Percentiles rank a stretch among this genome's conserved stretches.
Conservation (phyloP, 2,329 filamentous ascomycete genomes). For the Parascedosporium putredinis region DNA sequence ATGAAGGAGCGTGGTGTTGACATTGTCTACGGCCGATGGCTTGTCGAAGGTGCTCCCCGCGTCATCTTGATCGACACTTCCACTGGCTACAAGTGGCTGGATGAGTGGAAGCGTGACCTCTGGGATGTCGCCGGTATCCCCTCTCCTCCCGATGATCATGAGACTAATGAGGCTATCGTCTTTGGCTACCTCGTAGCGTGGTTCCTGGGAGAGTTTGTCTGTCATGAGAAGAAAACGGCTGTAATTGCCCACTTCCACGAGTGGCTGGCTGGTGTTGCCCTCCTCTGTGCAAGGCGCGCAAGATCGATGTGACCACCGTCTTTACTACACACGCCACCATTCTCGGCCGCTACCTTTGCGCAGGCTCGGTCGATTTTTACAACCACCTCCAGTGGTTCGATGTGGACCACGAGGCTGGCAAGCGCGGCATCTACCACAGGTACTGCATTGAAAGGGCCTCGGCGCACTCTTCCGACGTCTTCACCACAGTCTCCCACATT, state of each 20-base stretch:
- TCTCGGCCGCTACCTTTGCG: constrained; percentile 90
- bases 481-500: constrained; percentile 97
- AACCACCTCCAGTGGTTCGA: constrained; percentile 98
- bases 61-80: constrained; percentile 93
- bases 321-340: constrained; percentile 62
- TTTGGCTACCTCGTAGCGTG: constrained; percentile 96
- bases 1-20: constrained; percentile 90
- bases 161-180: constrained; percentile 95
- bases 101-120: constrained; percentile 95
- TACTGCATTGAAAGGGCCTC: constrained; percentile 97
- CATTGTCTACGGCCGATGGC: constrained; percentile 88
- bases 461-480: constrained; percentile 87
- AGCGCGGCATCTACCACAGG: constrained; percentile 95
- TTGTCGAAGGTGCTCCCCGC: constrained; percentile 90
- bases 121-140: constrained; percentile 92
- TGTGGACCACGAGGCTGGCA: constrained; percentile 90
- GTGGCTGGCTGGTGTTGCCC: constrained; percentile 89
- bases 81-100: constrained; percentile 78
- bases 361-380: constrained; percentile 97
- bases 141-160: constrained; percentile 80
- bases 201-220: constrained; percentile 96
- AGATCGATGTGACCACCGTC: constrained; percentile 94
- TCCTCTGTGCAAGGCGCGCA: constrained; percentile 84
- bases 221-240: constrained; percentile 80
- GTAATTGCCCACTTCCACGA: constrained; percentile 99